phyloP scores from a whole-genome alignment of 805 yeast species.

The Lipomyces yamanashiensis region DNA sequence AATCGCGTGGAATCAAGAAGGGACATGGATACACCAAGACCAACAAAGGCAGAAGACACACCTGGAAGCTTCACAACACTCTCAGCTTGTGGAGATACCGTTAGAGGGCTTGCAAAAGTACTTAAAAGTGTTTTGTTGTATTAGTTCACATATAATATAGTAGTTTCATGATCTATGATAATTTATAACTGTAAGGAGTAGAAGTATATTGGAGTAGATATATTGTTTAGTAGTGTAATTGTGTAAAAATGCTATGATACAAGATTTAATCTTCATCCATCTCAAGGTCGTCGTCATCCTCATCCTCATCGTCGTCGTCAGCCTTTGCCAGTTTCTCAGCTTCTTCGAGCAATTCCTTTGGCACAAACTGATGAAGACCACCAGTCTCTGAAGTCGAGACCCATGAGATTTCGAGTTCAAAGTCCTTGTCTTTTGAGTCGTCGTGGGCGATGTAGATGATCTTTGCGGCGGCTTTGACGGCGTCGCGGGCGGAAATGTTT shows the following conservation, averaged over 20 bases:
- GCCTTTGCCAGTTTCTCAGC: constrained; percentile 84
- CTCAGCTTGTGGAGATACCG: constrained; percentile 99
- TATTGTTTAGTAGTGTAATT: background rate
- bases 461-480: constrained; percentile 91
- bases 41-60: constrained; percentile 87
- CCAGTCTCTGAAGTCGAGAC: constrained; percentile 72
- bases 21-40: constrained; percentile 99
- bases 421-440: constrained; percentile 96
- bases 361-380: constrained; percentile 80
- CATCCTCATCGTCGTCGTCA: constrained; percentile 78
- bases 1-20: constrained; percentile 99
- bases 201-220: background rate
- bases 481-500: constrained; percentile 73
- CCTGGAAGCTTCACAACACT: constrained; percentile 99
- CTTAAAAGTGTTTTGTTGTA: constrained; percentile 7
- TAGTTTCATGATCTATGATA: background rate
- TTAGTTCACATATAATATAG: background rate
- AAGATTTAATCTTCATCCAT: constrained; percentile 32
- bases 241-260: constrained; percentile 14
- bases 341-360: constrained; percentile 76
- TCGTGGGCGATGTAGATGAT: constrained; percentile 94
- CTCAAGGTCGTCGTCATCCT: constrained; percentile 55
- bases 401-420: constrained; percentile 95
- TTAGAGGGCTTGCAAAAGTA: constrained; percentile 53
- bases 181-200: background rate